Conservation (phyloP, 2,329 filamentous ascomycete genomes). For the Venturia aucupariae region DNA sequence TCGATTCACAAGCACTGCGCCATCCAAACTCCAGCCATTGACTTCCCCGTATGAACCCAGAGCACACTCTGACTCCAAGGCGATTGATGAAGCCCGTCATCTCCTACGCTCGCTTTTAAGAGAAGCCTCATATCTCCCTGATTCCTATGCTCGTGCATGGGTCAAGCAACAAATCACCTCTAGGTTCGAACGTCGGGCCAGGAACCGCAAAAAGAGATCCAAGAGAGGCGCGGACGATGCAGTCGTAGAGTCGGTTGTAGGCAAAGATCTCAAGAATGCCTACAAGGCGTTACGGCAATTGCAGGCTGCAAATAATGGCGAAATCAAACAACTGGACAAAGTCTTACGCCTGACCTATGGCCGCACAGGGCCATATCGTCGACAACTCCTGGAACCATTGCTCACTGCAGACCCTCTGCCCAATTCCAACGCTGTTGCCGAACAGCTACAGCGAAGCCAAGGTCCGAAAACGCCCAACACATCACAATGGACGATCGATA, state of each 20-base stretch:
- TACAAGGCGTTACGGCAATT: slow-evolving; percentile 38
- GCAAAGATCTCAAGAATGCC: slow-evolving; percentile 26
- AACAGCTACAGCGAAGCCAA: neutral
- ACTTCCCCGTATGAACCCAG: no score
- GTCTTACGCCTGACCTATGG: slow-evolving; percentile 49
- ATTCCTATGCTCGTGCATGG: slow-evolving; percentile 43
- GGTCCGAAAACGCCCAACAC: neutral
- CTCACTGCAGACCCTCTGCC: slow-evolving; percentile 20
- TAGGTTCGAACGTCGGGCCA: slow-evolving; percentile 31
- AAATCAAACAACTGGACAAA: slow-evolving; percentile 40
- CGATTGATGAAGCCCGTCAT: slow-evolving; percentile 24
- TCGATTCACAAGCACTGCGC: no score
- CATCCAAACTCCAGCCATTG: neutral
- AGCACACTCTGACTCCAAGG: neutral
- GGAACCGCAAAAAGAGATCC: slow-evolving; percentile 14
- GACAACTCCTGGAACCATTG: slow-evolving; percentile 36
- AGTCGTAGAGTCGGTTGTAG: slow-evolving; percentile 19
- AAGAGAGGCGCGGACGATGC: neutral
- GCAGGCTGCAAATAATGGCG: slow-evolving; percentile 47
- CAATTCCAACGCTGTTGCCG: neutral
- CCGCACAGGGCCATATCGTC: slow-evolving; percentile 43
- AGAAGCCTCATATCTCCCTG: slow-evolving; percentile 52
- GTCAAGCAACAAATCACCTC: slow-evolving; percentile 39
- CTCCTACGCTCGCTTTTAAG: slow-evolving; percentile 49
- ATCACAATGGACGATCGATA: neutral